A percentile compares a stretch with the other conserved stretches of the same genome.
Evolutionary conservation across 2,329 filamentous ascomycete genomes (phyloP).

Genomic region (Calonectria naviculata): DNA sequence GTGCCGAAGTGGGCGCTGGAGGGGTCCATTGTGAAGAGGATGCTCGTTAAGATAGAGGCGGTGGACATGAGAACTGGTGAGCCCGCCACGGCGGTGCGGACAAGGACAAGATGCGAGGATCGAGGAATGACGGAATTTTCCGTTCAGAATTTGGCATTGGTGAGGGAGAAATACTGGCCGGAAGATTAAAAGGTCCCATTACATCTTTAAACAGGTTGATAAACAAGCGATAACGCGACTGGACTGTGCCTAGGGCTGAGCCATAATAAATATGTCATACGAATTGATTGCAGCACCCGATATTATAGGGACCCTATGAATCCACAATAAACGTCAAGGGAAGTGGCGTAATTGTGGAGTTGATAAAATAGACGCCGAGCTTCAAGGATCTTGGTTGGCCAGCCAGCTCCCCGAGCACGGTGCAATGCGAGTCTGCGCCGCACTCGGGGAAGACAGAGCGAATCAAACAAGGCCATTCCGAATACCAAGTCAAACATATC

Average conservation of each 20-base stretch:
- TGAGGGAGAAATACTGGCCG: slow-evolving; percentile 27
- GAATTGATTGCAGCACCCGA: not conserved
- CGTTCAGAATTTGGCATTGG: slow-evolving; percentile 12
- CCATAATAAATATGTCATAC: too few species aligned
- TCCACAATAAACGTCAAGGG: not conserved
- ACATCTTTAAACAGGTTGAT: not conserved
- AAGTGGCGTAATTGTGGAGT: not conserved
- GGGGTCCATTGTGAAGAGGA: slow-evolving; percentile 27
- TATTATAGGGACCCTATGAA: not conserved
- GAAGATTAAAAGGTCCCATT: not conserved
- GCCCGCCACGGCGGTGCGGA: slow-evolving; percentile 14
- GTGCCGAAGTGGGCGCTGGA: slow-evolving; percentile 26
- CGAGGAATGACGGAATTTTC: slow-evolving; percentile 25
- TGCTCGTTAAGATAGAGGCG: slow-evolving; percentile 13
- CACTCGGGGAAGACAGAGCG: not conserved
- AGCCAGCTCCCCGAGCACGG: not conserved
- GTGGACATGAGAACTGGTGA: slow-evolving; percentile 20
- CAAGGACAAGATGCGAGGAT: slow-evolving; percentile 25
- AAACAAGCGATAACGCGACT: too few species aligned
- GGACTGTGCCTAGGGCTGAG: too few species aligned
- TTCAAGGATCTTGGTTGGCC: not conserved
- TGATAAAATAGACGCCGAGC: not conserved
- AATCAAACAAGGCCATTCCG: not conserved
- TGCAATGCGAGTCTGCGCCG: too few species aligned
- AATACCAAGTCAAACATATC: not conserved